Percentiles rank a stretch among this genome's conserved stretches.
Evolutionary conservation across 129 eudicot genomes (phyloP).

Genomic region (Scalesia atractyloides): DNA sequence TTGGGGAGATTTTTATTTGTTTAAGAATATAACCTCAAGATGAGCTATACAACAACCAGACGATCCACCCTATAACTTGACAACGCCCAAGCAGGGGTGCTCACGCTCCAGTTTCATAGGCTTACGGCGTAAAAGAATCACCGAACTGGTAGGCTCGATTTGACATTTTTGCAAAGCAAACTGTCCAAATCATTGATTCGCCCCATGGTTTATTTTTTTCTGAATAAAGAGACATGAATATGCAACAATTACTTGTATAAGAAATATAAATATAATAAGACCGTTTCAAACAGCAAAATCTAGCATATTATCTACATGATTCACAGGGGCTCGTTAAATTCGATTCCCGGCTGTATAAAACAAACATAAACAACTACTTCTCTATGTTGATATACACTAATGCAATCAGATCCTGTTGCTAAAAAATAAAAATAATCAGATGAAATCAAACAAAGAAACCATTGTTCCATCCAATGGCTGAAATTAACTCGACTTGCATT

Average conservation of each 20-base stretch:
- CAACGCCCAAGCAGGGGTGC: no score
- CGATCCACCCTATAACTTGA: no score
- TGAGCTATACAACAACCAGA: no score
- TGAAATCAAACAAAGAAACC: conserved; percentile 17
- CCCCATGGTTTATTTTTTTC: neutral
- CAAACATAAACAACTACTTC: conserved; percentile 28
- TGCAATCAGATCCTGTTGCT: conserved; percentile 20
- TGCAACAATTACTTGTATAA: neutral
- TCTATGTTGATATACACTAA: conserved; percentile 22
- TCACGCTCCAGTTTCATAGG: no score
- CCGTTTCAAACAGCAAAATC: conserved; percentile 4
- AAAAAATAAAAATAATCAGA: conserved; percentile 15
- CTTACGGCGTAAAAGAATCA: no score
- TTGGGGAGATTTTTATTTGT: no score
- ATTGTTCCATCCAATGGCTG: conserved; percentile 16
- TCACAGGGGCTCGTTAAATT: conserved; percentile 22
- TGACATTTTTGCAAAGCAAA: no score
- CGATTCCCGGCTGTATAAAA: conserved; percentile 25
- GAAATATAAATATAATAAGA: neutral
- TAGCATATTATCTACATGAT: conserved; percentile 37
- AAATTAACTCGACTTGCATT: conserved; percentile 9
- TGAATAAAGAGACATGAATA: neutral
- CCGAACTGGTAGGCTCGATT: no score
- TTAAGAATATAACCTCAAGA: no score
- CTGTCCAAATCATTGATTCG: no score